phyloP scores from a whole-genome alignment of 768 basidiomycete species.

The Boletus bicolor region DNA sequence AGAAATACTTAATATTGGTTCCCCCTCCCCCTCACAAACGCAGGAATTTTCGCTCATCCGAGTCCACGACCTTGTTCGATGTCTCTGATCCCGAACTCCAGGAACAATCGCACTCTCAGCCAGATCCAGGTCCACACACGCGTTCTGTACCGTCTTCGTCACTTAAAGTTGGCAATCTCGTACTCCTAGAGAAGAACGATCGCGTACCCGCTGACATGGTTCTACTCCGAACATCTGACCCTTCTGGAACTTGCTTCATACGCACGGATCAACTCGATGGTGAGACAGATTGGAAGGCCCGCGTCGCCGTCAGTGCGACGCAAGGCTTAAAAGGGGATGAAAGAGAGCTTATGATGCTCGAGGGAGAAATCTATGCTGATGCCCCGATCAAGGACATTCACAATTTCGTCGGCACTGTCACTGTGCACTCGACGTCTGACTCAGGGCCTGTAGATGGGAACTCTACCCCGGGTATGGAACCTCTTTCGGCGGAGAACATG shows the following conservation, averaged over 20 bases:
- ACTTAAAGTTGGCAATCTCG: slow-evolving; percentile 86
- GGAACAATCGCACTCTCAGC: slow-evolving; percentile 11
- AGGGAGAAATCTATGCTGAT: slow-evolving; percentile 94
- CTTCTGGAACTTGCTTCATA: slow-evolving; percentile 93
- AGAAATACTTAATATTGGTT: slow-evolving; percentile 82
- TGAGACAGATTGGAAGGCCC: slow-evolving; percentile 98
- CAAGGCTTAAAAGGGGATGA: slow-evolving; percentile 37
- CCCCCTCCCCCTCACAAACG: slow-evolving; percentile 40
- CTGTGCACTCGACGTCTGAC: slow-evolving; percentile 47
- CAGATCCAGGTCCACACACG: slow-evolving; percentile 48
- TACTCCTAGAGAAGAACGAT: slow-evolving; percentile 94
- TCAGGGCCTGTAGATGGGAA: slow-evolving; percentile 35
- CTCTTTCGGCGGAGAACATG: slow-evolving; percentile 92
- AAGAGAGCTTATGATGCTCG: slow-evolving; percentile 51
- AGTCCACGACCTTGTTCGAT: slow-evolving; percentile 19
- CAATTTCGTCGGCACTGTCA: slow-evolving; percentile 90
- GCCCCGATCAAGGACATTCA: slow-evolving; percentile 97
- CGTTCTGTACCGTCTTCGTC: slow-evolving; percentile 85
- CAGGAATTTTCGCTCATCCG: slow-evolving; percentile 9
- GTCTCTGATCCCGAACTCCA: slow-evolving; percentile 21
- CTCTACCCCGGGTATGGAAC: slow-evolving; percentile 54
- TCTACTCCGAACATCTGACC: slow-evolving; percentile 82
- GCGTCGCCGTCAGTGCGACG: slow-evolving; percentile 63
- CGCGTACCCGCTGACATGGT: slow-evolving; percentile 94
- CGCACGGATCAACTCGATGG: slow-evolving; percentile 98